Percentiles rank a stretch among this genome's conserved stretches.
Conservation (phyloP, 192 early-diverging fungal genomes). For the Neocallimastix lanati region DNA sequence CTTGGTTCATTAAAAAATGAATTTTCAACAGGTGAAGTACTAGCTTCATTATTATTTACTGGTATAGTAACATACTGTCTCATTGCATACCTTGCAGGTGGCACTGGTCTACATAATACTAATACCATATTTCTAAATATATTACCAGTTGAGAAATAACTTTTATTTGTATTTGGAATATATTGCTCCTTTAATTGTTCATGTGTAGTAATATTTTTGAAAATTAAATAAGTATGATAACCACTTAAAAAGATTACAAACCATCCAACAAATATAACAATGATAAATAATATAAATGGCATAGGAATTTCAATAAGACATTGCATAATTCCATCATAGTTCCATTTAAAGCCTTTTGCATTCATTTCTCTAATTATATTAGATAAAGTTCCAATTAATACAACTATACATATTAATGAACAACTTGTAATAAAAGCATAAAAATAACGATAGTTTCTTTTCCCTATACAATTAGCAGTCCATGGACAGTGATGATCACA, state of each 20-base stretch:
- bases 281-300: background rate
- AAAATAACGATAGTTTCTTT: conserved; percentile 23
- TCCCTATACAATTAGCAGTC: conserved; percentile 83
- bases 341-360: background rate
- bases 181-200: background rate
- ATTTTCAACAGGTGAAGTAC: background rate
- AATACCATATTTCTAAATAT: background rate
- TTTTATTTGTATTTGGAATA: background rate
- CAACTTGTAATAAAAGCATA: background rate
- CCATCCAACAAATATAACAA: background rate
- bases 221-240: background rate
- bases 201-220: background rate
- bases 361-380: background rate
- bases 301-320: background rate
- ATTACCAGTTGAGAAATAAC: background rate
- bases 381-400: background rate
- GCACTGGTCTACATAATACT: background rate
- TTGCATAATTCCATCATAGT: background rate
- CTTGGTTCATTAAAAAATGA: background rate
- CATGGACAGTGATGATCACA: conserved; percentile 71
- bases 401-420: background rate
- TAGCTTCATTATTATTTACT: background rate
- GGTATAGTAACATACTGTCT: background rate
- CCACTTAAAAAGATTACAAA: background rate
- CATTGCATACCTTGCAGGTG: background rate